Base-by-base conservation (phyloP, 305 asterid genomes). In the Withania somnifera region DNA sequence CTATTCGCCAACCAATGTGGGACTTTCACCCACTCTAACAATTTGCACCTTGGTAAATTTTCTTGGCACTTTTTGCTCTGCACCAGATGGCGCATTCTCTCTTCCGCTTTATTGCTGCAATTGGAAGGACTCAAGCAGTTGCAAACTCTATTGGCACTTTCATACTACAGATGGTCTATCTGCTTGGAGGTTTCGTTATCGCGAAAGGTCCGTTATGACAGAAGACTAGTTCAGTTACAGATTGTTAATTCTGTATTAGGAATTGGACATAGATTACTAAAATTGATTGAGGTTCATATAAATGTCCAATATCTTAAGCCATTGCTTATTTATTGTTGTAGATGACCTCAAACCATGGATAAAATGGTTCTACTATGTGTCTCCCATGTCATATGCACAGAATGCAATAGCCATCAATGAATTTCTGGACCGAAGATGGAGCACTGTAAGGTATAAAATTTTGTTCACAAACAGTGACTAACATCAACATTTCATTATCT, bases 321-420 rank as follows among this genome's bases (percentile, higher is more conserved):
- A 9, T 9, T 51, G 4, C 50, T 28, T 26, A 63, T 50, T 17
- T 19, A 15, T 66, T 15, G 22, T 50, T 84, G 76, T 91, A 95
- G 98, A 95, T 79, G 97, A 95, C 89, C 91, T 93, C 42, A 71
- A 88, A 75, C 94, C 97, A 51, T 95, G 97, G 96, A 89, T 93
- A 91, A 87, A 89, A 67, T 93, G 98, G 97, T 96, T 94, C 28
- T 95, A 86, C 77, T 95, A 93, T 61, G 22, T 86, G 42, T 95
- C 98, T 85, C 98, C 98, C 78, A 91, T 95, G 98, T 91, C 91
- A 95, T 95, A 93, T 61, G 97, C 93, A 57, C 97, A 93, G 88
- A 95, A 93, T 76, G 98, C 98, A 34, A 83, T 95, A 77, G 95
- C 94, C 83, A 92, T 95, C 79, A 95, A 95, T 52, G 98, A 95